A percentile compares a stretch with the other conserved stretches of the same genome.
These are phyloP conservation scores for Aureobasidium sp. DNA, from an alignment of 2,329 filamentous ascomycete species.

Conservation along the genomic window DNA sequence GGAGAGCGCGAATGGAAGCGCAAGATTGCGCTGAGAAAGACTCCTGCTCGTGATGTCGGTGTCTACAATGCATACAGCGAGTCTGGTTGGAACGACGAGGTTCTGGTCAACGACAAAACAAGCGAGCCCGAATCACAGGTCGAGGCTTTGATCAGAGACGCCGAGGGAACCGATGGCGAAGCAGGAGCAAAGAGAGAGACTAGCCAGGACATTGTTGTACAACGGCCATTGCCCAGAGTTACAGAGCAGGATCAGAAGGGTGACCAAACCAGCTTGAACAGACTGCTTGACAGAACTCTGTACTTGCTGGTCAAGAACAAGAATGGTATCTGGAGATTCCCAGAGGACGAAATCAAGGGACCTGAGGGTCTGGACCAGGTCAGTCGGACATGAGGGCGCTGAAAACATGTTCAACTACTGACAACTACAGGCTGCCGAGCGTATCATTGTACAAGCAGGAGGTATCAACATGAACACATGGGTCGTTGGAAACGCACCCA, in stretches of 20 bases:
- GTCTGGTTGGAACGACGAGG: slow-evolving; percentile 84
- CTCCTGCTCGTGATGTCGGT: slow-evolving; percentile 76
- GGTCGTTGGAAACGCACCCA: slow-evolving; percentile 84
- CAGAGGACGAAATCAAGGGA: slow-evolving; percentile 57
- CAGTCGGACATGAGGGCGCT: slow-evolving; percentile 29
- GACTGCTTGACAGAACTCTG: slow-evolving; percentile 69
- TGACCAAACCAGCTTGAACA: slow-evolving; percentile 71
- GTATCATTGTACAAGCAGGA: slow-evolving; percentile 66
- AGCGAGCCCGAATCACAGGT: slow-evolving; percentile 57
- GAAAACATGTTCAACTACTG: background rate
- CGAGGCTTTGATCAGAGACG: slow-evolving; percentile 65
- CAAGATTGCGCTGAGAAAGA: slow-evolving; percentile 68
- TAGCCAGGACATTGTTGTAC: slow-evolving; percentile 37
- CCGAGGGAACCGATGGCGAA: slow-evolving; percentile 42
- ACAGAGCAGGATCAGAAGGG: slow-evolving; percentile 71
- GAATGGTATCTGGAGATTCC: slow-evolving; percentile 73
- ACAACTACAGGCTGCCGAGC: slow-evolving; percentile 63
- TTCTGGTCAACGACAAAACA: slow-evolving; percentile 63
- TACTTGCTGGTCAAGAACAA: slow-evolving; percentile 76
- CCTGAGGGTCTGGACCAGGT: slow-evolving; percentile 79
- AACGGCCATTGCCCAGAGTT: slow-evolving; percentile 58
- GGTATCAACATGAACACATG: slow-evolving; percentile 98
- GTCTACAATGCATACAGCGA: slow-evolving; percentile 67
- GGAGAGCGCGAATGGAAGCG: slow-evolving; percentile 82
- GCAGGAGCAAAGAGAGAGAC: slow-evolving; percentile 13